Conservation (phyloP, 2,329 filamentous ascomycete genomes). For the Bipolaris gigantea region DNA sequence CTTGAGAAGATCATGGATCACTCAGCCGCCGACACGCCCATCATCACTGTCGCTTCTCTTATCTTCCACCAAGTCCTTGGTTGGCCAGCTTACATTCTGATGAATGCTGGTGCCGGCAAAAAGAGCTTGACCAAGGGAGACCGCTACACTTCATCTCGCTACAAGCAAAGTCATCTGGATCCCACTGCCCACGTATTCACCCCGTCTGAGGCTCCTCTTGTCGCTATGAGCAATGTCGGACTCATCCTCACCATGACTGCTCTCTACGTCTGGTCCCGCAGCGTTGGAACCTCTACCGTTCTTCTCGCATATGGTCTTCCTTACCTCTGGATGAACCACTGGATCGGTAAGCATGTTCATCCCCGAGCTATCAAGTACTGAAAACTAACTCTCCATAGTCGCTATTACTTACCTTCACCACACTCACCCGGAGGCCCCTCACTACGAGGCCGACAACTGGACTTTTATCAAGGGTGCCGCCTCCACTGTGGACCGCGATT, state of each 20-base stretch:
- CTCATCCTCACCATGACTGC: slow-evolving; percentile 35
- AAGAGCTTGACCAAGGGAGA: slow-evolving; percentile 21
- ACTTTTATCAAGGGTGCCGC: slow-evolving; percentile 64
- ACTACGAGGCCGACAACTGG: slow-evolving; percentile 63
- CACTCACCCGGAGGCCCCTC: slow-evolving; percentile 61
- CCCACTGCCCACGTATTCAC: slow-evolving; percentile 25
- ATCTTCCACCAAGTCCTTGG: slow-evolving; percentile 65
- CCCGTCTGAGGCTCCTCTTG: slow-evolving; percentile 19
- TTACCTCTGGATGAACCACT: slow-evolving; percentile 72
- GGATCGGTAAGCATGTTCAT: slow-evolving; percentile 50
- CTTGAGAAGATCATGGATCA: slow-evolving; percentile 42
- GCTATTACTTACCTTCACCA: slow-evolving; percentile 77
- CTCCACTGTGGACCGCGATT: slow-evolving; percentile 65
- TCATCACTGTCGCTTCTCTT: slow-evolving; percentile 58
- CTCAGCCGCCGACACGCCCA: slow-evolving; percentile 61
- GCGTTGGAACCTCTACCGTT: slow-evolving; percentile 60
- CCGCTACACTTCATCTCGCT: slow-evolving; percentile 10
- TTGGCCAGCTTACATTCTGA: slow-evolving; percentile 65
- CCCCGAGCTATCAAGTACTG: neutral
- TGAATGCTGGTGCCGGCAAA: slow-evolving; percentile 50
- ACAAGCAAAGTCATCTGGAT: slow-evolving; percentile 28
- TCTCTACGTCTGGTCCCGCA: slow-evolving; percentile 57
- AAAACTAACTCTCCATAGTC: slow-evolving; percentile 45
- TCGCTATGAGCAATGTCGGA: slow-evolving; percentile 23
- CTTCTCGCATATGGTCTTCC: slow-evolving; percentile 64